phyloP scores from a whole-genome alignment of 371 early-diverging fungal genomes.

The Umbelopsis sp. region DNA sequence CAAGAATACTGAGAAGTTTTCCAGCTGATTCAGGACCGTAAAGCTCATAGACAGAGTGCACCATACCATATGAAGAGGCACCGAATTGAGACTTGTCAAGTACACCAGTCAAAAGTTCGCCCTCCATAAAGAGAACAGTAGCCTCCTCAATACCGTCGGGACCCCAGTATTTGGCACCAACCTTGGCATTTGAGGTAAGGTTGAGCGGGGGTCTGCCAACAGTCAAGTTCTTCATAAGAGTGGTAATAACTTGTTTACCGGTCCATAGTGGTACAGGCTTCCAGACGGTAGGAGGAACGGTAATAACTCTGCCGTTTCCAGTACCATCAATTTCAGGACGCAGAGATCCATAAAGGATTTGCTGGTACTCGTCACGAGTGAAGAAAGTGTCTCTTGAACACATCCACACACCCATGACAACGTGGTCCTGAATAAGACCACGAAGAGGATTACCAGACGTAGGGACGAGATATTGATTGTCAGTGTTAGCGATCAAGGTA shows the following conservation, averaged over 20 bases:
- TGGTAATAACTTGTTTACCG: constrained; percentile 97
- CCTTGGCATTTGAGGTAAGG: constrained; percentile 85
- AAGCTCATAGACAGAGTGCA: constrained; percentile 97
- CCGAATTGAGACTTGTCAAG: constrained; percentile 99
- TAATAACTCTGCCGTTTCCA: constrained; percentile 76
- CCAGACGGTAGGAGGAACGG: constrained; percentile 83
- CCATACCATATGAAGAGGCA: constrained; percentile 91
- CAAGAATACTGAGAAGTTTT: constrained; percentile 90
- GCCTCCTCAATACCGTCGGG: constrained; percentile 82
- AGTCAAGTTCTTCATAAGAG: constrained; percentile 87
- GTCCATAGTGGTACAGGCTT: constrained; percentile 95
- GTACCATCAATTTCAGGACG: constrained; percentile 75
- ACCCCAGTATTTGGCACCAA: constrained; percentile 90
- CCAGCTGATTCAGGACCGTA: constrained; percentile 95
- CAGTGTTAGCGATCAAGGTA: constrained; percentile 92
- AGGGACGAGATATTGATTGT: constrained; percentile 97
- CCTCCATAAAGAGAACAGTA: constrained; percentile 81
- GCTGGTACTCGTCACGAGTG: constrained; percentile 89
- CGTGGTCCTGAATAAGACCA: constrained; percentile 99
- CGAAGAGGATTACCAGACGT: constrained; percentile 98
- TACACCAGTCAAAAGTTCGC: constrained; percentile 91
- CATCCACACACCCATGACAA: constrained; percentile 97
- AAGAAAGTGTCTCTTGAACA: constrained; percentile 92
- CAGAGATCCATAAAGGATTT: constrained; percentile 88
- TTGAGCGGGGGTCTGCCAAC: constrained; percentile 78